A percentile compares a stretch with the other conserved stretches of the same genome.
phyloP scores from a whole-genome alignment of 768 basidiomycete species.

The Rhodotorula paludigena region DNA sequence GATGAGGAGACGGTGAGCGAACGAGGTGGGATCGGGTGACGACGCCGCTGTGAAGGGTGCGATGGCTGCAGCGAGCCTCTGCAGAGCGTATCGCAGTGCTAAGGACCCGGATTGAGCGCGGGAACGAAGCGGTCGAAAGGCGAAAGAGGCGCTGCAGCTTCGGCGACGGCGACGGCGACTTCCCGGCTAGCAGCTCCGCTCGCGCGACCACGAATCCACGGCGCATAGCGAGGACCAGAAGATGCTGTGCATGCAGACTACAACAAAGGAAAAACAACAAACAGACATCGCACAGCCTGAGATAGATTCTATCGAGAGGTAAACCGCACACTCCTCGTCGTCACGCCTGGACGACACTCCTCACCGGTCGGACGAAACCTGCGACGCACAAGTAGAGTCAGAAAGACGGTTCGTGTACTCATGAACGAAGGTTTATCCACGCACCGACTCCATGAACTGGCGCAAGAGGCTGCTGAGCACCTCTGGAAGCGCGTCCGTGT shows the following conservation, averaged over 20 bases:
- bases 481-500: slow-evolving; percentile 85
- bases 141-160: too few relatives aligned
- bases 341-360: too few relatives aligned
- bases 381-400: not conserved
- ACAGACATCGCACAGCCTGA: too few relatives aligned
- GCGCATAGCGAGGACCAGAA: too few relatives aligned
- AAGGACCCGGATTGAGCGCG: too few relatives aligned
- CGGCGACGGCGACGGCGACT: too few relatives aligned
- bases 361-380: slow-evolving; percentile 13
- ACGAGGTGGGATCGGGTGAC: not conserved
- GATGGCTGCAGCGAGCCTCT: too few relatives aligned
- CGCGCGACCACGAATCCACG: too few relatives aligned
- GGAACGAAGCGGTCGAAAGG: too few relatives aligned
- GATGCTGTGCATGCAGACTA: not conserved
- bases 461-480: slow-evolving; percentile 80
- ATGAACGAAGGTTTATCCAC: not conserved
- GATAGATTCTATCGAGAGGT: not conserved
- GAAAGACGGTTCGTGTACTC: not conserved
- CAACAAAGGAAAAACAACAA: not conserved
- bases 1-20: not conserved
- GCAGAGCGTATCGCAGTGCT: too few relatives aligned
- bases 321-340: not conserved
- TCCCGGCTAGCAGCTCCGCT: too few relatives aligned
- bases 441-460: slow-evolving; percentile 55
- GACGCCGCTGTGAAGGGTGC: too few relatives aligned